phyloP scores from a whole-genome alignment of 352 stramenopile genomes.

The Blastocystis sp. region DNA sequence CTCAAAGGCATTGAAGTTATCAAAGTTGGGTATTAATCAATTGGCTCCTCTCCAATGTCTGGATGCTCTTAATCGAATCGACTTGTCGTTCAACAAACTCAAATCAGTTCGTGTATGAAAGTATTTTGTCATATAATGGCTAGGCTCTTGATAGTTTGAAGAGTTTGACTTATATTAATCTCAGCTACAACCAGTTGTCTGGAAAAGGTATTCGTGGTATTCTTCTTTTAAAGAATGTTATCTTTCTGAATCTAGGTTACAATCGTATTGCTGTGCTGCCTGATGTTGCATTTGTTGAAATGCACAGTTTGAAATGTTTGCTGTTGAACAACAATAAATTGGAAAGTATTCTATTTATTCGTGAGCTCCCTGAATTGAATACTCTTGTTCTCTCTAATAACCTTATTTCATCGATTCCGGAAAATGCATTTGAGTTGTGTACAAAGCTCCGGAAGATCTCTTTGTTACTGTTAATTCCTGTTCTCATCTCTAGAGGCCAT shows the following conservation, averaged over 20 bases:
- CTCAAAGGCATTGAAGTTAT: constrained; percentile 46
- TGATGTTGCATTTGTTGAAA: constrained; percentile 57
- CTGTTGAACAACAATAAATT: constrained; percentile 62
- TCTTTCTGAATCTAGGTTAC: constrained; percentile 57
- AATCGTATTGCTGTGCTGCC: constrained; percentile 56
- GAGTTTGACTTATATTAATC: constrained; percentile 38
- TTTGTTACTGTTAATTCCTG: neutral
- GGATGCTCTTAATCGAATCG: constrained; percentile 41
- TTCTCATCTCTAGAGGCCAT: constrained; percentile 25
- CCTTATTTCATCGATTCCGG: constrained; percentile 41
- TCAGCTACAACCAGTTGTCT: constrained; percentile 32
- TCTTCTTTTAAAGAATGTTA: constrained; percentile 31
- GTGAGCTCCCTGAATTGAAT: constrained; percentile 22
- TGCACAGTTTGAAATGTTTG: constrained; percentile 33
- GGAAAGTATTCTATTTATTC: constrained; percentile 18
- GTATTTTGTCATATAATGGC: neutral
- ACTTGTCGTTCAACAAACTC: constrained; percentile 46
- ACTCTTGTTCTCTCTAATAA: constrained; percentile 53
- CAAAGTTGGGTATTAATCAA: constrained; percentile 27
- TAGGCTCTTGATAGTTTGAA: constrained; percentile 23
- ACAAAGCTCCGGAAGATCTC: constrained; percentile 40
- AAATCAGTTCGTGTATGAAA: constrained; percentile 37
- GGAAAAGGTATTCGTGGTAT: constrained; percentile 64
- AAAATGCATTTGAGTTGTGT: neutral
- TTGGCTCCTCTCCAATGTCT: neutral